Evolutionary conservation across 2,329 filamentous ascomycete genomes (phyloP).

Genomic region (Exophiala calicioides): DNA sequence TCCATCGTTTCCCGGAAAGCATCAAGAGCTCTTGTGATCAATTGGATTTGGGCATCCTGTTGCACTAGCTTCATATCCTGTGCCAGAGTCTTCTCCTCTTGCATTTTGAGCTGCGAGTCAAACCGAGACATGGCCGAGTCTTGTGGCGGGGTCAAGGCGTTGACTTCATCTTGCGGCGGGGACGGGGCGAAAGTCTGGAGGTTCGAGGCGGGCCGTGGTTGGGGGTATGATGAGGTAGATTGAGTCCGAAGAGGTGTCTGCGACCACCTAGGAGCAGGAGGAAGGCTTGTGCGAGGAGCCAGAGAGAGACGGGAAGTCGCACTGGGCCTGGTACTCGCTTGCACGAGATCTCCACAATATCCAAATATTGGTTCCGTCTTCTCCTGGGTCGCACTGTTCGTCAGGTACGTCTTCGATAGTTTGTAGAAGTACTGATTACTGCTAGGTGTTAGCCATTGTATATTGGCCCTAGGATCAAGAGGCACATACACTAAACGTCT

Average conservation of each 20-base stretch:
- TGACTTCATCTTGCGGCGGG: neutral
- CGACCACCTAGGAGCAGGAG: slow-evolving; percentile 11
- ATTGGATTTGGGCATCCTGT: slow-evolving; percentile 22
- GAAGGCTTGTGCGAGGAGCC: slow-evolving; percentile 8
- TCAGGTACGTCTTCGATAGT: slow-evolving; percentile 28
- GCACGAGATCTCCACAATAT: slow-evolving; percentile 9
- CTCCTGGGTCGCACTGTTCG: slow-evolving; percentile 18
- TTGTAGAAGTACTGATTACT: slow-evolving; percentile 31
- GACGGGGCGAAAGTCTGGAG: slow-evolving; percentile 1
- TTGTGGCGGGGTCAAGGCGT: neutral
- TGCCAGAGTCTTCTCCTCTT: no score
- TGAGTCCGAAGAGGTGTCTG: slow-evolving; percentile 11
- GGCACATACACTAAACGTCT: slow-evolving; percentile 22
- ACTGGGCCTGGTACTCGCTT: slow-evolving; percentile 11
- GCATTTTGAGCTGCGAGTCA: slow-evolving; percentile 9
- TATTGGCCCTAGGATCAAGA: neutral
- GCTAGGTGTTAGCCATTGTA: neutral
- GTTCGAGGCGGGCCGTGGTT: slow-evolving; percentile 5
- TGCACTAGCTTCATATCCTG: slow-evolving; percentile 17
- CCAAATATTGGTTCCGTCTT: slow-evolving; percentile 24
- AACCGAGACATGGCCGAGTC: neutral
- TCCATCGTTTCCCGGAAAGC: slow-evolving; percentile 18
- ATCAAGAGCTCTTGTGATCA: slow-evolving; percentile 21
- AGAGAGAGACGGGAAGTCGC: slow-evolving; percentile 1
- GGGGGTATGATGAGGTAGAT: slow-evolving; percentile 8